Base-by-base conservation (phyloP, 1,284 basidiomycete species). In the Sanghuangporus sanghuang region DNA sequence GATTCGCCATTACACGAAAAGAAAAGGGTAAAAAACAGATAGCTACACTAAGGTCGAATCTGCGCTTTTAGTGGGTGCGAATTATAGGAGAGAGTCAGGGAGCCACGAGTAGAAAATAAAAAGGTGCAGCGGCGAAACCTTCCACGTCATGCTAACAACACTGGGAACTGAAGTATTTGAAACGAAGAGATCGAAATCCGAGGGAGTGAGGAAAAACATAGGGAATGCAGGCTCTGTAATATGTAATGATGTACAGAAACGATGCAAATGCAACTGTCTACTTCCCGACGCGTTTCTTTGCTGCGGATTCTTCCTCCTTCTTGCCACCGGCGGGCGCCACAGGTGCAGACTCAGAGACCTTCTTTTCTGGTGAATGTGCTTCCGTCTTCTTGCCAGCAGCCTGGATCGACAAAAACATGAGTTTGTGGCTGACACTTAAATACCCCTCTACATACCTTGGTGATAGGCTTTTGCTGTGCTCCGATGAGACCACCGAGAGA, bases 401-500 rank as follows among this genome's bases (percentile, higher is more conserved):
- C 82, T 87, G 66, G 1, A 66, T 57, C 53, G 46, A 14, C 35
- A 38, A 49, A 27, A 52, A 50, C 63, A 64, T 66, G 21, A 61
- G 54, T 23, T 57, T 39, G 39, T 5, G 14, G 46, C 23, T n/a
- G 2, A 46, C 16, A n/a, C 16, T 11, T 12, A 42, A 46, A 2
- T n/a, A 9, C 6, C 21, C 11, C 16, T 54, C 16, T 71, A 71
- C 69, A 23, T 66, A 77, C 76, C 81, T 89, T 87, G 67, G 86
- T 83, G 57, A 89, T 80, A 32, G 90, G 84, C 72, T 87, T 86
- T 73, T 88, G 83, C 60, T 82, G 79, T 62, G 81, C 81, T 67
- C 92, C 89, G 73, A 93, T 82, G 71, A 95, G 78, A 63, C 93
- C 89, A 66, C 93, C 83, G 70, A 95, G 77, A 59, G 85, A 84